Evolutionary conservation across 768 basidiomycete genomes (phyloP), one percentile per base, ranked within the genome.

Genomic region (Suillus lakei): DNA sequence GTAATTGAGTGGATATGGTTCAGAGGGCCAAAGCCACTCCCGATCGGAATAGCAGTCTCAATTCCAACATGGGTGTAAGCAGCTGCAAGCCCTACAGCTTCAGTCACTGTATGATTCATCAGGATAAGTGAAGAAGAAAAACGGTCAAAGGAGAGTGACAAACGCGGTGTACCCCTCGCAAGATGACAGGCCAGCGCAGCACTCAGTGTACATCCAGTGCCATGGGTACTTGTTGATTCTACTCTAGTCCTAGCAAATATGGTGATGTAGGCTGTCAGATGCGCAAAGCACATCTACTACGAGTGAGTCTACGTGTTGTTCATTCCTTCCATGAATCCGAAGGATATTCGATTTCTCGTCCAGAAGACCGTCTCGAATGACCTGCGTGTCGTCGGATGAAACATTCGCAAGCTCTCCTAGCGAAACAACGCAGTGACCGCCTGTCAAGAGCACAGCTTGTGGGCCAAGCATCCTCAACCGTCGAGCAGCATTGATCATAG

Each of bases 151-250:
- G 67, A 12, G n/a, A 69, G 39, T 41, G 66, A 38, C 43, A 83
- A 84, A 72, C 60, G 84, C 81, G 66, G n/a, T 67, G 59, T 10
- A 66, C 68, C 64, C 86, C 88, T 53, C 3, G 86, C 90, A 18
- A 96, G 79, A 6, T 82, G 82, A 62, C 87, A 88, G 2, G 90
- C 89, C 21, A 97, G 83, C 0, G 94, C 92, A 0, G 95, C 89
- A 54, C 89, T 90, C n/a, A 98, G 81, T 0, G 96, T 98, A 74
- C 95, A 98, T 2, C 95, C 96, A 0, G 96, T 98, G 1, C 96
- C 96, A 72, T 97, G 96, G 0, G 95, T 98, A 68, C 83, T 93
- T 39, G 77, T 83, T 7, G 91, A 88, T 16, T 89, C 80, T 26
- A 94, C 78, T 16, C 85, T 79, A 2, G 91, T 88, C 8, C 86